phyloP scores from a whole-genome alignment of 441 rosid species.

The Sinapis alba region DNA sequence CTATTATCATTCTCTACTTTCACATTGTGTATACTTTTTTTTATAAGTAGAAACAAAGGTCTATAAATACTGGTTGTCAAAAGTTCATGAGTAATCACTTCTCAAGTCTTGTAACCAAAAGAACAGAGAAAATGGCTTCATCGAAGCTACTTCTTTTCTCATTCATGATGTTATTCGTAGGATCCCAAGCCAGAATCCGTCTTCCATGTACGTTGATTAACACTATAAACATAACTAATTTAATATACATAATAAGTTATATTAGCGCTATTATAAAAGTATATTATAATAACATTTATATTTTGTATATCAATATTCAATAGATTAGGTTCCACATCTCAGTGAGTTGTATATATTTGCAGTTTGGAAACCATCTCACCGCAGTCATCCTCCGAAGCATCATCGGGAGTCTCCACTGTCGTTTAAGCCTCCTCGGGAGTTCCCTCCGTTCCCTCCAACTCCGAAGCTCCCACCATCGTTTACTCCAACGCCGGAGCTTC shows the following conservation, averaged over 20 bases:
- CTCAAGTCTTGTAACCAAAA: background rate
- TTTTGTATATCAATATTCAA: background rate
- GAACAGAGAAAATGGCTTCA: background rate
- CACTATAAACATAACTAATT: background rate
- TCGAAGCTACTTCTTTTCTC: background rate
- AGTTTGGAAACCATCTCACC: background rate
- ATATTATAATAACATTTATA: background rate
- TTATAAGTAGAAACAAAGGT: background rate
- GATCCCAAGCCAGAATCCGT: background rate
- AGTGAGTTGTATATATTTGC: background rate
- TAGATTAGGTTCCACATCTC: background rate
- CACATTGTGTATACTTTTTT: background rate
- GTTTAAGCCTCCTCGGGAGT: background rate
- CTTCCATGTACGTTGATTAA: background rate
- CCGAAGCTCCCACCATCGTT: background rate
- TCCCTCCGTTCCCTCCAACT: background rate
- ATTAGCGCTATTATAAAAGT: background rate
- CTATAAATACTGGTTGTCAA: slow-evolving; percentile 2
- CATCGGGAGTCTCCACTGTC: background rate
- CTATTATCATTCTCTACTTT: background rate
- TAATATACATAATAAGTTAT: background rate
- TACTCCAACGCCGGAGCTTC: background rate
- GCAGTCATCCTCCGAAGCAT: background rate
- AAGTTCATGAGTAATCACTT: background rate
- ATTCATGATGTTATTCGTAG: background rate